phyloP scores from a whole-genome alignment of 139 green algal genomes.

The Ettlia oleoabundans region DNA sequence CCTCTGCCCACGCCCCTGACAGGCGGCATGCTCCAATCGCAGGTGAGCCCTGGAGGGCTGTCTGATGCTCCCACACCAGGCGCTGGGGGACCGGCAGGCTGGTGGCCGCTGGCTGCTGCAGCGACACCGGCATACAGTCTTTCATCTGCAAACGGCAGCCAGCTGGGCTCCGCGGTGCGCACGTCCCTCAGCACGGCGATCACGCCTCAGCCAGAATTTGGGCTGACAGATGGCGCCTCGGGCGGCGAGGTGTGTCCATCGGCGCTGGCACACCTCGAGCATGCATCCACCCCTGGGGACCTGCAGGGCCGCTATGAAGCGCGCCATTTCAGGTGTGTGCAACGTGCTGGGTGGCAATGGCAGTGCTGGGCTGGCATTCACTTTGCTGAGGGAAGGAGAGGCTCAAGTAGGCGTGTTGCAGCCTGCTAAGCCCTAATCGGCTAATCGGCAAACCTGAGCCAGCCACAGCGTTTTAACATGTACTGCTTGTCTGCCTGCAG shows the following conservation, averaged over 20 bases:
- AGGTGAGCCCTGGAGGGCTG: background rate
- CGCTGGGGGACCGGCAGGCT: background rate
- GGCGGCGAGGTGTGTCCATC: background rate
- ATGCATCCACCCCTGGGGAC: background rate
- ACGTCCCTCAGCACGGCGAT: constrained; percentile 1
- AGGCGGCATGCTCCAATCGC: background rate
- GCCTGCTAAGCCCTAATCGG: too few species aligned
- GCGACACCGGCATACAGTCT: background rate
- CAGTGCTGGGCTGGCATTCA: too few species aligned
- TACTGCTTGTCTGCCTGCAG: background rate
- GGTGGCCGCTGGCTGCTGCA: background rate
- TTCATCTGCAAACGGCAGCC: too few species aligned
- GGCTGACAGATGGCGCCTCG: background rate
- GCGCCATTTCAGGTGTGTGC: background rate
- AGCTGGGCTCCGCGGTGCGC: constrained; percentile 1
- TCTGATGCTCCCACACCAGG: constrained; percentile 1
- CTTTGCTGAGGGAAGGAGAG: too few species aligned
- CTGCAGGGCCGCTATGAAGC: constrained; percentile 8
- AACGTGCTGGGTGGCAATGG: background rate
- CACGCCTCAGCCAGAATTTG: constrained; percentile 20
- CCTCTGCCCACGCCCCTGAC: background rate
- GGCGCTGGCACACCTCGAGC: background rate
- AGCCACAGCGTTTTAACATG: too few species aligned
- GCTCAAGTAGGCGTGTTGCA: too few species aligned
- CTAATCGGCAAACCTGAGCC: too few species aligned